These are phyloP conservation scores for Tolypocladium amazonense DNA, from an alignment of 2,329 filamentous ascomycete species.

Conservation along the genomic window DNA sequence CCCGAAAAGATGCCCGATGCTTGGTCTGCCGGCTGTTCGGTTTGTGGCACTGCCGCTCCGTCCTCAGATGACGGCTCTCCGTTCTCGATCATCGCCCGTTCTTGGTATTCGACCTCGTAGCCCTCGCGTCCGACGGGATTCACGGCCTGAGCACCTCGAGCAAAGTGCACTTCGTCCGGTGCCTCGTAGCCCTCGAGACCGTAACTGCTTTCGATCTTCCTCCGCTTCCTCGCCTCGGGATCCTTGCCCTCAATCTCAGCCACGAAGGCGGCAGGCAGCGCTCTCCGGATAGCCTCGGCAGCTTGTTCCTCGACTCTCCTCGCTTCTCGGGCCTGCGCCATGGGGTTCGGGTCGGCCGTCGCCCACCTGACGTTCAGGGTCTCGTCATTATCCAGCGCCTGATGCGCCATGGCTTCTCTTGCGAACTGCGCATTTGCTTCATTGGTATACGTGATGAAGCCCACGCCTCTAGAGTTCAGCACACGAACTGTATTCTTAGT, in stretches of 20 bases:
- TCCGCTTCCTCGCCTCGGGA: constrained; percentile 74
- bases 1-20: constrained; percentile 65
- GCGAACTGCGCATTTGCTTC: constrained; percentile 85
- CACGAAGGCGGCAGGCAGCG: constrained; percentile 81
- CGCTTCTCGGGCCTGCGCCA: constrained; percentile 87
- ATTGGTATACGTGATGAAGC: constrained; percentile 89
- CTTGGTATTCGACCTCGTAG: constrained; percentile 53
- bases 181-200: constrained; percentile 87
- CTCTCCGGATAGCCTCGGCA: constrained; percentile 81
- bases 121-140: constrained; percentile 48
- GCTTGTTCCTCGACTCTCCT: constrained; percentile 88
- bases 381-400: constrained; percentile 82
- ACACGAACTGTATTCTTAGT: constrained; percentile 49
- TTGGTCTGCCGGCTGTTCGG: constrained; percentile 25
- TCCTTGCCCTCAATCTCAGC: constrained; percentile 90
- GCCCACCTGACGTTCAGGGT: constrained; percentile 96
- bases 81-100: constrained; percentile 46
- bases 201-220: constrained; percentile 82
- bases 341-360: constrained; percentile 89
- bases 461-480: constrained; percentile 79
- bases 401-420: constrained; percentile 92
- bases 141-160: constrained; percentile 60
- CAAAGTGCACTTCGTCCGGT: constrained; percentile 88
- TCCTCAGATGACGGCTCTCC: constrained; percentile 35
- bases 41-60: constrained; percentile 12